phyloP scores from a whole-genome alignment of 208 protist species.

The Trypanosoma caninum region DNA sequence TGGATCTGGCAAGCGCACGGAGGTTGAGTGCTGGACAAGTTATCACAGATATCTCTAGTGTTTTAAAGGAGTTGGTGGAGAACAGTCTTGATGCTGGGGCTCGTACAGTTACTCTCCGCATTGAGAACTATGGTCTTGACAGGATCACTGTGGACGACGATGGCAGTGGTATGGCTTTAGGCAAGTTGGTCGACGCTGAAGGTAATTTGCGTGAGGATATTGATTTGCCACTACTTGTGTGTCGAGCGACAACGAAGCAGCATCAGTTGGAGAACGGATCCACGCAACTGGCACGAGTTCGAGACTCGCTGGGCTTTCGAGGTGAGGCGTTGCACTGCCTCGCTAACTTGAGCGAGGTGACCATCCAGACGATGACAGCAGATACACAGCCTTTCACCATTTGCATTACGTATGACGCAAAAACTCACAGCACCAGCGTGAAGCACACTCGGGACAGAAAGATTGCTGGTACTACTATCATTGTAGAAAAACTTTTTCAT shows the following conservation, averaged over 20 bases:
- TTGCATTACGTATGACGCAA: conserved; percentile 42
- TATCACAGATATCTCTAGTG: conserved; percentile 75
- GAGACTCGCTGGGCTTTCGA: conserved; percentile 90
- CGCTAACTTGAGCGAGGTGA: conserved; percentile 71
- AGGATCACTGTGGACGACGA: conserved; percentile 83
- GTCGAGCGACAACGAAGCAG: conserved; percentile 73
- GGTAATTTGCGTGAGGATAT: conserved; percentile 28
- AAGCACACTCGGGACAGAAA: conserved; percentile 21
- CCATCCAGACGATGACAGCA: conserved; percentile 63
- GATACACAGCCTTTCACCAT: conserved; percentile 33
- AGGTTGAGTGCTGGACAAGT: conserved; percentile 82
- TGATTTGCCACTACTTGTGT: conserved; percentile 51
- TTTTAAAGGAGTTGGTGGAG: conserved; percentile 87
- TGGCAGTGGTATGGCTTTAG: conserved; percentile 60
- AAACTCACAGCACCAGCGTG: conserved; percentile 16
- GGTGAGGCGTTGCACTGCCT: conserved; percentile 97
- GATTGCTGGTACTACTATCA: conserved; percentile 76
- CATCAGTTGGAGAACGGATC: not conserved
- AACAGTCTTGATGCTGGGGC: conserved; percentile 85
- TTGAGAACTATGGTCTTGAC: conserved; percentile 65
- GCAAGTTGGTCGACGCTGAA: conserved; percentile 31
- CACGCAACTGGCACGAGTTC: not conserved
- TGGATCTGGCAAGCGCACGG: conserved; percentile 68
- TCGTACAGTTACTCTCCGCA: conserved; percentile 45
- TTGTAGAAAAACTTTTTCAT: conserved; percentile 68